Evolutionary conservation across 768 basidiomycete species (phyloP).

Genomic region (Agaricus blazei): DNA sequence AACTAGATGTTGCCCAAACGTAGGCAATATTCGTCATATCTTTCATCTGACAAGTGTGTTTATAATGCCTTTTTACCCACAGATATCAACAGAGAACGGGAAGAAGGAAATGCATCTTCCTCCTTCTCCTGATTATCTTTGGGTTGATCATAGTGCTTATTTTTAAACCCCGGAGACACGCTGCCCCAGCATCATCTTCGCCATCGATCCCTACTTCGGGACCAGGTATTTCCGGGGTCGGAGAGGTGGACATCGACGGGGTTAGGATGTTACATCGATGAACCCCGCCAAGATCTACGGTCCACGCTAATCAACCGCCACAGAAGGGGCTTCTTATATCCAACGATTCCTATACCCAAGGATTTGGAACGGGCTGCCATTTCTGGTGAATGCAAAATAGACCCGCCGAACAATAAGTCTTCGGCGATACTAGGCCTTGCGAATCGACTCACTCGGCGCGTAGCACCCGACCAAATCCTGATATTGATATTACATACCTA

Average conservation of each 20-base stretch:
- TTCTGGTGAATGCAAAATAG: too few species aligned
- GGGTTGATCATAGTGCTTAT: constrained; percentile 84
- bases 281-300: neutral
- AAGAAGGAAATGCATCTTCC: constrained; percentile 87
- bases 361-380: too few species aligned
- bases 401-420: too few species aligned
- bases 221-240: constrained; percentile 2
- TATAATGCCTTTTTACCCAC: constrained; percentile 11
- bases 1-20: constrained; percentile 79
- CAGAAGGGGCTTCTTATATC: too few species aligned
- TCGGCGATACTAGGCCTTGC: too few species aligned
- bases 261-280: neutral
- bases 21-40: constrained; percentile 30
- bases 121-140: constrained; percentile 85
- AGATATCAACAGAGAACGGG: constrained; percentile 96
- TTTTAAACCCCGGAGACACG: constrained; percentile 78
- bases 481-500: too few species aligned
- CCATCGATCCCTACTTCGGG: constrained; percentile 10
- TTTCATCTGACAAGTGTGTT: constrained; percentile 1
- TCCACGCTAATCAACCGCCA: too few species aligned
- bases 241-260: constrained; percentile 2
- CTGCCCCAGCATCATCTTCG: constrained; percentile 21
- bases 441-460: too few species aligned
- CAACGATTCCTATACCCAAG: too few species aligned
- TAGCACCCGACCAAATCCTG: too few species aligned